Conservation (phyloP, 768 basidiomycete species). For the Lactifluus piperatus region DNA sequence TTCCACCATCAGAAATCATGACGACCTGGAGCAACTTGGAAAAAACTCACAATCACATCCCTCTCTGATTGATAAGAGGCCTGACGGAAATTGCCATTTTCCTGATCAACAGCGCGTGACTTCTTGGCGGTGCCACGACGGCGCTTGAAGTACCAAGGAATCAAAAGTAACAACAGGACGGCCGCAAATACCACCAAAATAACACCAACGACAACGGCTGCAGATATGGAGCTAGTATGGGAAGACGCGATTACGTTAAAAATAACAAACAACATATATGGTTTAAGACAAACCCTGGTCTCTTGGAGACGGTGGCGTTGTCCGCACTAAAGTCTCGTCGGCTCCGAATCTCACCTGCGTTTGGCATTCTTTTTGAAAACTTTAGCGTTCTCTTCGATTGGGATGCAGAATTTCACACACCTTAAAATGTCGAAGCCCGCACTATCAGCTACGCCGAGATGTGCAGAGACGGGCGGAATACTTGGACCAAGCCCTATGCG, state of each 20-base stretch:
- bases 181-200: neutral
- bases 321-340: neutral
- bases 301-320: neutral
- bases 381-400: no score
- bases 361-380: neutral
- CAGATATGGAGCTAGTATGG: neutral
- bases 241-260: neutral
- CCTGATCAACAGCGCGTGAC: neutral
- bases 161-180: neutral
- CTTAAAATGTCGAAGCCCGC: neutral
- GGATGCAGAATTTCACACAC: neutral
- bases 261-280: neutral
- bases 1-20: neutral
- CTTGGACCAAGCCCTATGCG: neutral
- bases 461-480: neutral
- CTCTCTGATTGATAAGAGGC: neutral
- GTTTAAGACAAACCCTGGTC: neutral
- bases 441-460: neutral
- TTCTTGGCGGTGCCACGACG: neutral
- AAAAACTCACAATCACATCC: neutral
- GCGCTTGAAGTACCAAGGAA: neutral
- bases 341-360: neutral
- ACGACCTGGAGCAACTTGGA: neutral
- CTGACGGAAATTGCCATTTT: neutral
- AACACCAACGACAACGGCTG: neutral